Conservation (phyloP, 1,284 basidiomycete genomes). For the Cryptococcus sp. region DNA sequence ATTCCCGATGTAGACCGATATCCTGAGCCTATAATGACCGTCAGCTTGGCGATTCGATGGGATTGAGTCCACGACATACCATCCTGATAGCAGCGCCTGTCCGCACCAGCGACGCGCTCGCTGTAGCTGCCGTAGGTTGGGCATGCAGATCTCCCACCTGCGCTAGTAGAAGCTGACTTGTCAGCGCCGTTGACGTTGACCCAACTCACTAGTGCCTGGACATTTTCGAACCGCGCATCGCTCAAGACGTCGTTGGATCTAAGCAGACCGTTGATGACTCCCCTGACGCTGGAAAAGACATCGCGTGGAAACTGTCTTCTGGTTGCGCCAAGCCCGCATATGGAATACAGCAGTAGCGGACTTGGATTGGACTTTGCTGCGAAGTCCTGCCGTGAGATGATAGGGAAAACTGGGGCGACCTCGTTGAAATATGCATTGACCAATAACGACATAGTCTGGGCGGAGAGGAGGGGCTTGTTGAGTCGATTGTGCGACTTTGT, state of each 20-base stretch:
- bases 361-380: conserved; percentile 59
- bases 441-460: conserved; percentile 76
- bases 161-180: conserved; percentile 33
- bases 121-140: conserved; percentile 51
- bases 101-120: conserved; percentile 48
- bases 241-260: conserved; percentile 87
- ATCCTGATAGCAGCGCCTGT: conserved; percentile 69
- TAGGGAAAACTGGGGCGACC: conserved; percentile 79
- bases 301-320: conserved; percentile 77
- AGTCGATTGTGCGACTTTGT: conserved; percentile 29
- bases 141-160: conserved; percentile 55
- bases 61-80: conserved; percentile 57
- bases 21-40: conserved; percentile 74
- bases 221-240: conserved; percentile 79
- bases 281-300: conserved; percentile 80
- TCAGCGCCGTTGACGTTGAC: not conserved
- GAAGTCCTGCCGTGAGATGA: conserved; percentile 86
- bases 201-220: conserved; percentile 75
- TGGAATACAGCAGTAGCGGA: conserved; percentile 76
- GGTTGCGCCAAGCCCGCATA: conserved; percentile 87
- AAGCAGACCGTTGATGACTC: conserved; percentile 80
- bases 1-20: conserved; percentile 78
- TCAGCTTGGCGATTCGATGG: conserved; percentile 2
- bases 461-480: conserved; percentile 59
- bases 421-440: conserved; percentile 90